Base-by-base conservation (phyloP, 2,329 filamentous ascomycete species). In the Leptographium wingfieldii region DNA sequence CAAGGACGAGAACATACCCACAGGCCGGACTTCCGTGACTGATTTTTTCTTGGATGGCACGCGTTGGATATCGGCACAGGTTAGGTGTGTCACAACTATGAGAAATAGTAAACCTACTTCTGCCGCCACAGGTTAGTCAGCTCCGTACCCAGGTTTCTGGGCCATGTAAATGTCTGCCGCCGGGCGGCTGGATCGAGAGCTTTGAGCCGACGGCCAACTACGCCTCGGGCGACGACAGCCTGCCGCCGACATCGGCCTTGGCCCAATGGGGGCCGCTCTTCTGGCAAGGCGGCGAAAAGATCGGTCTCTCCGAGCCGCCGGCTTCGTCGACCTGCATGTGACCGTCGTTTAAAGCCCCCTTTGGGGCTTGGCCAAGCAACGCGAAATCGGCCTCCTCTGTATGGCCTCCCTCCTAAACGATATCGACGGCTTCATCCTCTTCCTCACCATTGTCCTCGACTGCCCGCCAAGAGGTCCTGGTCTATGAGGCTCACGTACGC, bases 261-360 rank as follows among this genome's bases (percentile, higher is more conserved):
- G 59, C 59, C 12, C 61, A 66, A 31, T 66, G 65, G 65, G 65
- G 65, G 19, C 62, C 62, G 16, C 61, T 67, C 12, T 73, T 70
- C 52, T 65, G 65, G 53, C 70, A 76, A 14, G 77, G 78, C 22
- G 76, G 77, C 51, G 71, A 72, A 67, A 73, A 65, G 65, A 72
- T 70, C 65, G 77, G 66, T 67, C 65, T 2, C 80, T 84, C 69
- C 73, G 76, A 66, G 75, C 79, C 33, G 76, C 79, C 1, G 83
- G 83, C 0, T 85, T 83, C 60, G 73, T 78, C 3, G 79, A 85
- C 59, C 75, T 85, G 12, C 71, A 79, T 55, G 76, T 81, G 63
- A 73, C 74, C 40, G 67, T 31, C 78, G 16, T 74, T 73, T 64
- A 82, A 80, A 55, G 55, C 14, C 38, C 68, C 69, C 0, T 61